A percentile compares a stretch with the other conserved stretches of the same genome.
phyloP scores from a whole-genome alignment of 208 protist species.

The Pavlovales sp. region DNA sequence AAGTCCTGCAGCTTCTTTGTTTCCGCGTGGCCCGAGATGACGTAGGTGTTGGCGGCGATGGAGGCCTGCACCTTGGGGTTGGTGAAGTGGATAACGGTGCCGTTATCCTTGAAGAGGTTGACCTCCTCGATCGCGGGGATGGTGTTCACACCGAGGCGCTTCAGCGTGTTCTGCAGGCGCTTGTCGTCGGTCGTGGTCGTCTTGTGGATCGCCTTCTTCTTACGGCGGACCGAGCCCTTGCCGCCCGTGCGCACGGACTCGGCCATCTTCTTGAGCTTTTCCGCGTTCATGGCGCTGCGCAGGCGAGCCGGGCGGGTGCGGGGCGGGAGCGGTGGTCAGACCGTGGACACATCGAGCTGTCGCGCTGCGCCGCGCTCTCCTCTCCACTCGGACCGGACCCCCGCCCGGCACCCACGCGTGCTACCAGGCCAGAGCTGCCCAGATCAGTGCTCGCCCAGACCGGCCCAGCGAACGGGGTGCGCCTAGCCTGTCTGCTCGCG shows the following conservation, averaged over 20 bases:
- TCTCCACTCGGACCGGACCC: no score
- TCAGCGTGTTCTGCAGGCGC: conserved; percentile 84
- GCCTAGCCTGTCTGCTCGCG: no score
- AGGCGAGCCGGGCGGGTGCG: no score
- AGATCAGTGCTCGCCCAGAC: no score
- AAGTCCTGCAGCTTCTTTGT: conserved; percentile 70
- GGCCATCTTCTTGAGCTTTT: conserved; percentile 34
- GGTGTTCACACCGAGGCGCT: conserved; percentile 83
- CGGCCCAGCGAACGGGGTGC: no score
- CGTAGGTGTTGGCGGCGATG: conserved; percentile 91
- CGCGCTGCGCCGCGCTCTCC: no score
- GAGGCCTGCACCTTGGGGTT: conserved; percentile 93
- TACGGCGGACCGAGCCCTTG: conserved; percentile 83
- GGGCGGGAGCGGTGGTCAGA: no score
- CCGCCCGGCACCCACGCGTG: no score
- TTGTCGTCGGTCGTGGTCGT: conserved; percentile 70
- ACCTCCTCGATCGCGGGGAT: conserved; percentile 93
- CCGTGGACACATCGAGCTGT: no score
- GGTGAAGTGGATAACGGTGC: conserved; percentile 86
- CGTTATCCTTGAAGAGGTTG: conserved; percentile 92
- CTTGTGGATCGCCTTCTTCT: conserved; percentile 72
- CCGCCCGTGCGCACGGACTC: conserved; percentile 83
- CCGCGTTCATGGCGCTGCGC: conserved; percentile 16
- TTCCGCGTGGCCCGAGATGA: conserved; percentile 81
- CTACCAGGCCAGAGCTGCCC: no score